These are phyloP conservation scores for Leptosphaerulina australis DNA, from an alignment of 2,329 filamentous ascomycete genomes.

Conservation along the genomic window DNA sequence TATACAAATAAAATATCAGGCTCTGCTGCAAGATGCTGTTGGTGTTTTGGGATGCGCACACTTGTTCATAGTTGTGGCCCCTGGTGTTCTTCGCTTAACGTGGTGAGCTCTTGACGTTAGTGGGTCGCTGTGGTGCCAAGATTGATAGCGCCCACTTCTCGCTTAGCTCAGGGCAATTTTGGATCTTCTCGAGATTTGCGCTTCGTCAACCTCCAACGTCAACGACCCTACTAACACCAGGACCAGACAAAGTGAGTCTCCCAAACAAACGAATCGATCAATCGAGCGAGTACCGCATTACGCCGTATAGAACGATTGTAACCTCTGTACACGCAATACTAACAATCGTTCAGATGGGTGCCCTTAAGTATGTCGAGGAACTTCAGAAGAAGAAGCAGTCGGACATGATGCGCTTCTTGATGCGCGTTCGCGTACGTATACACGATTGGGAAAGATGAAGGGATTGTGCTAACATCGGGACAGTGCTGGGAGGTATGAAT, in stretches of 20 bases:
- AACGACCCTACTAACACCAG: slow-evolving; percentile 23
- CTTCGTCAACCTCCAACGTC: slow-evolving; percentile 19
- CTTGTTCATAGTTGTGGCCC: neutral
- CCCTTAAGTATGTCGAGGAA: slow-evolving; percentile 99
- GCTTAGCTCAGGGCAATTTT: slow-evolving; percentile 15
- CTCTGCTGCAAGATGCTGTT: neutral
- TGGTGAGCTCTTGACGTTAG: neutral
- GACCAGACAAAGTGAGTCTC: slow-evolving; percentile 23
- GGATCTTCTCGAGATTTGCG: slow-evolving; percentile 14
- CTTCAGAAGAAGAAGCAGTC: slow-evolving; percentile 99
- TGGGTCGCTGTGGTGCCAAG: slow-evolving; percentile 12
- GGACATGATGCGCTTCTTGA: slow-evolving; percentile 99
- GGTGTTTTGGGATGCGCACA: neutral
- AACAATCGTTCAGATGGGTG: slow-evolving; percentile 77
- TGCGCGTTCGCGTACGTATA: slow-evolving; percentile 68
- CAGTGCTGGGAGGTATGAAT: slow-evolving; percentile 90
- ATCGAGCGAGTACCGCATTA: slow-evolving; percentile 5
- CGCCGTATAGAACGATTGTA: slow-evolving; percentile 2
- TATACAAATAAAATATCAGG: too few species aligned
- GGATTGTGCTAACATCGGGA: slow-evolving; percentile 39
- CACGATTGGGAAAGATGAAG: slow-evolving; percentile 5
- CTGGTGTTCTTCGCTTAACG: slow-evolving; percentile 3
- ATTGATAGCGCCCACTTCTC: slow-evolving; percentile 14
- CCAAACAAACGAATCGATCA: slow-evolving; percentile 11
- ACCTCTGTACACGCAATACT: slow-evolving; percentile 20